Conservation (phyloP, 2,329 filamentous ascomycete genomes). For the Venturia nashicola region DNA sequence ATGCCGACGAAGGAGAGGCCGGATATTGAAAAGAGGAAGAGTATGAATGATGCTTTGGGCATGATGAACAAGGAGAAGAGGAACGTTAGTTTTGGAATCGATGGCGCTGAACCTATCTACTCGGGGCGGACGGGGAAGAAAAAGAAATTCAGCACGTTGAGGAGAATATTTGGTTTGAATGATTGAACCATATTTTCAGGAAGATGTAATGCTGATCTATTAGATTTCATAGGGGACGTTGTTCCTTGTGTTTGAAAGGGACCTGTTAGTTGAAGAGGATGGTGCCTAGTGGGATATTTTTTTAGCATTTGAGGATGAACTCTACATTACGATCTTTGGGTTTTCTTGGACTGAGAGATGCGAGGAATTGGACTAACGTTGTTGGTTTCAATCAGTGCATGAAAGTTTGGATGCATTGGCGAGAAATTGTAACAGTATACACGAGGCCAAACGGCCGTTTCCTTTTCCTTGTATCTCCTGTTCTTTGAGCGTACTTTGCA, state of each 20-base stretch:
- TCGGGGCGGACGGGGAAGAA: constrained; percentile 28
- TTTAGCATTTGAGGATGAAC: neutral
- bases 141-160: constrained; percentile 57
- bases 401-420: neutral
- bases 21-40: neutral
- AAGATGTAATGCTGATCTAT: neutral
- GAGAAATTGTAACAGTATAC: neutral
- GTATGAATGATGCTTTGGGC: constrained; percentile 10
- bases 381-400: too few species aligned
- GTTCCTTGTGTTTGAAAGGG: neutral
- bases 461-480: neutral
- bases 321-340: neutral
- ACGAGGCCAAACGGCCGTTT: neutral
- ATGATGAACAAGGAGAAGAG: constrained; percentile 18
- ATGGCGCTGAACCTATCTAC: constrained; percentile 13
- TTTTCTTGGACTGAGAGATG: neutral
- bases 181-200: constrained; percentile 26
- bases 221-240: neutral
- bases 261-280: neutral
- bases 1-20: neutral
- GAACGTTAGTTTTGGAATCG: constrained; percentile 16
- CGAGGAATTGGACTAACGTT: too few species aligned
- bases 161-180: constrained; percentile 51
- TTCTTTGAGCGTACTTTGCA: neutral
- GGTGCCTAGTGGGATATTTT: neutral